Percentiles rank a stretch among this genome's conserved stretches.
Evolutionary conservation across 257 asterid genomes (phyloP).

Genomic region (Solanum ahanhuiri): DNA sequence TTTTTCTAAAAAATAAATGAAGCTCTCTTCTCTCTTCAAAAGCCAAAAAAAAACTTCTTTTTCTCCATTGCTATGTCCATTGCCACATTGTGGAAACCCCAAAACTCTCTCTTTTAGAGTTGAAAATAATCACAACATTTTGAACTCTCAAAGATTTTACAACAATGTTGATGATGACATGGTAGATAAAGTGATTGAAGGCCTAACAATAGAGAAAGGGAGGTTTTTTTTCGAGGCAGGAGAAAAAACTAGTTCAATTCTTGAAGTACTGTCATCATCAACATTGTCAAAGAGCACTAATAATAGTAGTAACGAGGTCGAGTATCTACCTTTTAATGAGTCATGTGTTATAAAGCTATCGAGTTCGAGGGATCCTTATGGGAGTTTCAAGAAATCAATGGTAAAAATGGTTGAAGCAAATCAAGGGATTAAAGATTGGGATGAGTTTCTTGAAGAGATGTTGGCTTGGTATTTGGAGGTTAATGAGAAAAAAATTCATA

Average conservation of each 20-base stretch:
- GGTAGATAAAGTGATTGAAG: slow-evolving; percentile 20
- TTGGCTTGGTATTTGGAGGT: slow-evolving; percentile 35
- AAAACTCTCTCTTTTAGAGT: slow-evolving; percentile 45
- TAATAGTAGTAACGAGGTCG: background rate
- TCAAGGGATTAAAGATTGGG: slow-evolving; percentile 17
- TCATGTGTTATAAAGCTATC: slow-evolving; percentile 10
- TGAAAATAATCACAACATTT: slow-evolving; percentile 1
- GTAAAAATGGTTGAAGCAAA: slow-evolving; percentile 52
- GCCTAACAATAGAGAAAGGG: slow-evolving; percentile 16
- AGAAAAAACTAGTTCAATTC: slow-evolving; percentile 33
- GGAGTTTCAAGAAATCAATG: slow-evolving; percentile 48
- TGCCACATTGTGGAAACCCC: slow-evolving; percentile 32
- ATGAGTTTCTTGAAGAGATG: slow-evolving; percentile 38
- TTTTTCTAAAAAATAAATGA: slow-evolving; percentile 16
- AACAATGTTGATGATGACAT: slow-evolving; percentile 1
- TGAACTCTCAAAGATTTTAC: slow-evolving; percentile 16
- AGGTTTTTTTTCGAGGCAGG: slow-evolving; percentile 49
- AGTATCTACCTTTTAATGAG: slow-evolving; percentile 14
- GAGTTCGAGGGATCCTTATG: slow-evolving; percentile 33
- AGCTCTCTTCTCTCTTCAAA: slow-evolving; percentile 42
- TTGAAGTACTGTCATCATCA: slow-evolving; percentile 11
- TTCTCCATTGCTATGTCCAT: slow-evolving; percentile 28
- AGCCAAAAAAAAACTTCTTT: slow-evolving; percentile 7
- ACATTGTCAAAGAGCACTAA: background rate
- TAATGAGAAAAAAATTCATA: slow-evolving; percentile 30